Evolutionary conservation across 1,284 basidiomycete species (phyloP).

Genomic region (Takashimella tepidaria): DNA sequence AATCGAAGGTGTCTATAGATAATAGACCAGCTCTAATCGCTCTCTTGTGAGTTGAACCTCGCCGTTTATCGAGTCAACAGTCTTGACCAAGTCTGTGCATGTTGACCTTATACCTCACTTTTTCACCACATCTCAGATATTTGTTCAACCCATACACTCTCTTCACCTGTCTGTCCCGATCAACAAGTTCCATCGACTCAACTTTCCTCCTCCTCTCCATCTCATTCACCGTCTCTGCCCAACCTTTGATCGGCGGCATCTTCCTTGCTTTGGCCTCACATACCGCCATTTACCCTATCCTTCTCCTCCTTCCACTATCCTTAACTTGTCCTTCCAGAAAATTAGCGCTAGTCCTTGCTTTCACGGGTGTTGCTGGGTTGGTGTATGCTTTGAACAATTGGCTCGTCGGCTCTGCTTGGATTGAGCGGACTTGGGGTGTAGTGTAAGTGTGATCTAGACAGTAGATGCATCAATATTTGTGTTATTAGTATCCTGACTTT

Average conservation of each 20-base stretch:
- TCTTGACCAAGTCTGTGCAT: too few relatives aligned
- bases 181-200: constrained; percentile 75
- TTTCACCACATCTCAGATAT: constrained; percentile 54
- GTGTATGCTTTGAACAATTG: constrained; percentile 1
- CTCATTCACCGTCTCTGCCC: not conserved
- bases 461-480: too few relatives aligned
- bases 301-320: constrained; percentile 64
- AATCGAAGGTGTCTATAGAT: constrained; percentile 18
- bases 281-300: constrained; percentile 62
- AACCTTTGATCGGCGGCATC: not conserved
- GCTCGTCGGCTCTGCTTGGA: constrained; percentile 54
- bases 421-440: constrained; percentile 73
- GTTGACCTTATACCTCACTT: not conserved
- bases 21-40: constrained; percentile 56
- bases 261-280: constrained; percentile 65
- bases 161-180: constrained; percentile 69
- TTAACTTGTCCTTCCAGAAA: constrained; percentile 41
- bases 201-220: constrained; percentile 61
- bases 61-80: too few relatives aligned
- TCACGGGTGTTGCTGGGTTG: constrained; percentile 5
- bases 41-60: constrained; percentile 54
- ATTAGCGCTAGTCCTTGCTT: constrained; percentile 15
- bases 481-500: not conserved
- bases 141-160: constrained; percentile 84
- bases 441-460: constrained; percentile 55